Evolutionary conservation across 345 rosid genomes (phyloP).

Genomic region (Turnera subulata): DNA sequence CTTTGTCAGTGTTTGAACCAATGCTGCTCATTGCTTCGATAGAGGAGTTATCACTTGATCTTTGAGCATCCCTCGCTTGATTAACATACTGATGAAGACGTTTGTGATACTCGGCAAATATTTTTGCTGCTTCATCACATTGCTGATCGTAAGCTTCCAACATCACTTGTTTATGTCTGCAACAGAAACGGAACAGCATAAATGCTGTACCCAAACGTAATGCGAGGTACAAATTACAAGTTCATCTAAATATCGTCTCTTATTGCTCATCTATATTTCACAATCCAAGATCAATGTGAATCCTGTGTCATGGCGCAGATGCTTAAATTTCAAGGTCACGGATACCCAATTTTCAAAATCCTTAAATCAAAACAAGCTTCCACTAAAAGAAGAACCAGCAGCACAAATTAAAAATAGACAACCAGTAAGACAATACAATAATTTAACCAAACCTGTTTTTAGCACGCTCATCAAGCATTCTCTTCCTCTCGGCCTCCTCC

Average conservation of each 20-base stretch:
- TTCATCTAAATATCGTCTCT: neutral
- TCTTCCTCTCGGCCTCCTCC: slow-evolving; percentile 90
- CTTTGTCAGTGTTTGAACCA: slow-evolving; percentile 51
- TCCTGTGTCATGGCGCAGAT: no score
- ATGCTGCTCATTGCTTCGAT: slow-evolving; percentile 49
- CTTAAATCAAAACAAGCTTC: no score
- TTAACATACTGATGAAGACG: slow-evolving; percentile 63
- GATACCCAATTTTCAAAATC: no score
- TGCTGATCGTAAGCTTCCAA: slow-evolving; percentile 91
- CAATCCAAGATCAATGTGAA: no score
- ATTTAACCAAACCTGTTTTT: slow-evolving; percentile 57
- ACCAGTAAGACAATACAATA: no score
- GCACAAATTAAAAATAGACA: no score
- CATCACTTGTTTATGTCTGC: slow-evolving; percentile 82
- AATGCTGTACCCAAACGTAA: neutral
- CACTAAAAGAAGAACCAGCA: neutral
- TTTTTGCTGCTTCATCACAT: slow-evolving; percentile 85
- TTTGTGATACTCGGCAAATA: slow-evolving; percentile 85
- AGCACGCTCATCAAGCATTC: slow-evolving; percentile 86
- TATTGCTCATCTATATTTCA: no score
- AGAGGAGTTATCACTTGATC: slow-evolving; percentile 50
- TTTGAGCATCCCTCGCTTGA: slow-evolving; percentile 84
- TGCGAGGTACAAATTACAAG: neutral
- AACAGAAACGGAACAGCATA: slow-evolving; percentile 10
- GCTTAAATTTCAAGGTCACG: no score